Percentiles rank a stretch among this genome's conserved stretches.
These are phyloP conservation scores for Fonsecaea erecta DNA, from an alignment of 2,329 filamentous ascomycete species.

Conservation along the genomic window DNA sequence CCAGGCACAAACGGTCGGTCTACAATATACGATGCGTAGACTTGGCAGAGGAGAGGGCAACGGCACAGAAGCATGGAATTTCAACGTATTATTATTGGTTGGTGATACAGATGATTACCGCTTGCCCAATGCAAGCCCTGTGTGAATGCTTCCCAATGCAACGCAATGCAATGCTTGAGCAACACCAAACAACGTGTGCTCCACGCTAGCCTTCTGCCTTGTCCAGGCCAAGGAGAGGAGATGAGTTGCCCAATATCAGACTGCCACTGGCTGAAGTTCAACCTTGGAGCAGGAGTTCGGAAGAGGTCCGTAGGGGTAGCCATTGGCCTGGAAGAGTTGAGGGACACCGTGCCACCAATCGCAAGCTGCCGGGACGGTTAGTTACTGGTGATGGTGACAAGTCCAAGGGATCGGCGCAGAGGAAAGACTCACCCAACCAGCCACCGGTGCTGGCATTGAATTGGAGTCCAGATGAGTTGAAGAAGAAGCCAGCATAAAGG, in stretches of 20 bases:
- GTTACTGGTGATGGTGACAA: no score
- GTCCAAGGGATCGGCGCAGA: neutral
- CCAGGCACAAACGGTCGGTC: neutral
- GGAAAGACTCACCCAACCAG: slow-evolving; percentile 29
- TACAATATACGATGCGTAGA: neutral
- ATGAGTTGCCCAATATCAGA: slow-evolving; percentile 11
- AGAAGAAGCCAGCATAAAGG: slow-evolving; percentile 30
- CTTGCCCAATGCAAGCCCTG: neutral
- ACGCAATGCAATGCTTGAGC: slow-evolving; percentile 13
- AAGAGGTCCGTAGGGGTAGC: slow-evolving; percentile 20
- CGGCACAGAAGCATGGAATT: neutral
- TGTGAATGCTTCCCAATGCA: slow-evolving; percentile 6
- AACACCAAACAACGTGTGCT: neutral
- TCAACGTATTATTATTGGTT: slow-evolving; percentile 12
- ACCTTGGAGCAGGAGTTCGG: slow-evolving; percentile 36
- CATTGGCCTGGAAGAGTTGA: slow-evolving; percentile 35
- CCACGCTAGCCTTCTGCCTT: neutral
- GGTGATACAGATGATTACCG: slow-evolving; percentile 12
- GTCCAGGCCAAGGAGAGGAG: neutral
- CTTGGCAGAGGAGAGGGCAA: neutral
- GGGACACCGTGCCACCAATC: slow-evolving; percentile 37
- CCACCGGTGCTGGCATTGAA: slow-evolving; percentile 30
- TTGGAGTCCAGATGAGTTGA: slow-evolving; percentile 37
- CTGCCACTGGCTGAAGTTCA: slow-evolving; percentile 32
- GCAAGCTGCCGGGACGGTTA: slow-evolving; percentile 31